Percentiles rank a stretch among this genome's conserved stretches.
Evolutionary conservation across 208 protist species (phyloP).

Genomic region (Wallacemonas sp.): DNA sequence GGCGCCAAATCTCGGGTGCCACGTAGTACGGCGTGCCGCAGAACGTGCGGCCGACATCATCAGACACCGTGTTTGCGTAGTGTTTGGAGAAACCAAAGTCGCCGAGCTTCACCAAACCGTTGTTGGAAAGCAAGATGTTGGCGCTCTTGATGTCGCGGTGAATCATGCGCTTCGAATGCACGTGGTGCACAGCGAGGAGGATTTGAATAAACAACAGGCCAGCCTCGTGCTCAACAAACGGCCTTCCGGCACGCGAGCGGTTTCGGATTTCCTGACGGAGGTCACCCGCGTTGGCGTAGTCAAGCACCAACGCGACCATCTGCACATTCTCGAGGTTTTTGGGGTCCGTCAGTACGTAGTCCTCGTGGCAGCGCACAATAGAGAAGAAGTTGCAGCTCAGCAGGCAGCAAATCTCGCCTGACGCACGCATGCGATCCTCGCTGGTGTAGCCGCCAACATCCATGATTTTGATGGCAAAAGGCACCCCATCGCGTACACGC

Average conservation of each 20-base stretch:
- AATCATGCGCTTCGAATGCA: constrained; percentile 72
- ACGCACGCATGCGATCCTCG: constrained; percentile 16
- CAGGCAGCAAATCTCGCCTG: constrained; percentile 30
- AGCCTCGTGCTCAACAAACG: constrained; percentile 53
- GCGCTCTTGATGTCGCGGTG: constrained; percentile 77
- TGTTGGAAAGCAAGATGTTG: constrained; percentile 64
- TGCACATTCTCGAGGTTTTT: constrained; percentile 26
- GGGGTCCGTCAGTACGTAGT: constrained; percentile 12
- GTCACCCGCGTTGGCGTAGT: constrained; percentile 74
- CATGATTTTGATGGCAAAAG: constrained; percentile 41
- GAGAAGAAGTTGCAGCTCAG: constrained; percentile 48
- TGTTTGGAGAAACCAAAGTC: constrained; percentile 76
- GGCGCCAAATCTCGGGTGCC: constrained; percentile 81
- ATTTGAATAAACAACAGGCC: constrained; percentile 66
- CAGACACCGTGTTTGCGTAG: constrained; percentile 32
- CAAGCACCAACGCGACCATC: constrained; percentile 58
- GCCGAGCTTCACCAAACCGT: constrained; percentile 69
- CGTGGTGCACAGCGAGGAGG: constrained; percentile 61
- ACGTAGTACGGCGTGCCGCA: constrained; percentile 89
- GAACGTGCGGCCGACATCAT: constrained; percentile 38
- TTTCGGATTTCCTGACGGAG: constrained; percentile 52
- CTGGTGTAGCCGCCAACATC: constrained; percentile 25
- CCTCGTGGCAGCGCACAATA: constrained; percentile 40
- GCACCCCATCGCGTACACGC: constrained; percentile 9
- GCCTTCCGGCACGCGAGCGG: constrained; percentile 15